Evolutionary conservation across 2,329 filamentous ascomycete species (phyloP), one percentile per base, ranked within the genome.

Genomic region (Fusarium sp.): DNA sequence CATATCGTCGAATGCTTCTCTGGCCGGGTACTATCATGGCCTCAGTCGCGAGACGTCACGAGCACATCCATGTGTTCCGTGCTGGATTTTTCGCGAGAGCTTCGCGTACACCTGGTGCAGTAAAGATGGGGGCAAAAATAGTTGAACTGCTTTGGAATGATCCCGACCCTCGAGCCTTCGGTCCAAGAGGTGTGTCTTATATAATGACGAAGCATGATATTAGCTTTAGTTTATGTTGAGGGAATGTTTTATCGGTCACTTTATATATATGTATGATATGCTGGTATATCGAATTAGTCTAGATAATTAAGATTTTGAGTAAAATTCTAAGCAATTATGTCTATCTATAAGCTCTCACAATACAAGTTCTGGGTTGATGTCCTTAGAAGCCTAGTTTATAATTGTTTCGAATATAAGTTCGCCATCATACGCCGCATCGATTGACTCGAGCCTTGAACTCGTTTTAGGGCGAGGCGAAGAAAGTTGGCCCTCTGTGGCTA

Each of bases 181-280:
- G 63, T 1, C 63, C 63, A 4, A 12, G 63, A 7, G 63, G 63
- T 0, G 17, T 66, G 3, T 52, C 63, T 3, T 66, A 60, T 14
- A n/a, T 66, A 12, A 66, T 59, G 45, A 59, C 52, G 7, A 66
- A 66, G 14, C 63, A 66, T 10, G 52, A 66, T 15, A 46, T 66
- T 7, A 66, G 52, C 11, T 46, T 66, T 31, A 55, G 63, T 5
- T 5, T 66, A 2, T 58, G 61, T 3, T 66, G 10, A 47, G 20
- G 13, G 9, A 2, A 12, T 31, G 9, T 2, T 31, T 7, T n/a
- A 2, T 6, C 0, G 3, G n/a, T 12, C 2, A 12, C 0, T 6
- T 15, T 12, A 4, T 17, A n/a, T 3, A 3, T 29, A 0, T n/a
- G 4, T 20, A 31, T 5, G 27, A 3, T 47, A 47, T 47, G 27